Evolutionary conservation across 2,329 filamentous ascomycete genomes (phyloP), one percentile per base, ranked within the genome.

Genomic region (Sporothrix euskadiensis): DNA sequence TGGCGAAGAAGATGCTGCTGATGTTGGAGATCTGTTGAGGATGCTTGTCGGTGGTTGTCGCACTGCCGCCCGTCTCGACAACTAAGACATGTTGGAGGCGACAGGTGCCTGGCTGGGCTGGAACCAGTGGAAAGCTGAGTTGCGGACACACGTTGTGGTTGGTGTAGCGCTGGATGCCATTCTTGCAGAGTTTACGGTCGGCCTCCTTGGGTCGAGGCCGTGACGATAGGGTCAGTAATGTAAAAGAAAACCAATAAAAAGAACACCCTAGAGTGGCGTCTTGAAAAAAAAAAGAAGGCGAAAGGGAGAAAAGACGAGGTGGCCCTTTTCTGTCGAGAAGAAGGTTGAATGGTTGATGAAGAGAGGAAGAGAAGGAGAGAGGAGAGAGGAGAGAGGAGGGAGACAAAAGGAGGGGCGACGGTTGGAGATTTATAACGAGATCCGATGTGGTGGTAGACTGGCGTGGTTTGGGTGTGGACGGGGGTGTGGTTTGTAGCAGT

Each of bases 151-250:
- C 12, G 10, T 16, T 10, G 74, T 66, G 6, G 73, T 16, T 35
- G 73, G 12, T 44, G 74, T 22, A 49, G 63, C 52, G 56, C 61
- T 63, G 47, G 72, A 47, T n/a, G n/a, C 76, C 76, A 77, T 77
- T 73, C 73, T 76, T 75, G 75, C 76, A 77, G 76, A 71, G 68
- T 76, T 44, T 47, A 22, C 39, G 22, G 68, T 30, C 69, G 76
- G 73, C 76, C 75, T 75, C 75, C 44, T 59, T 30, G 52, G 22
- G 72, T 68, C 74, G 70, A 74, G 52, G 72, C 73, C 74, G 71
- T 32, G 63, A 66, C 47, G 30, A 71, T 19, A 26, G 30, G 70
- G 70, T 9, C 3, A 30, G 16, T 7, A 22, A 7, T 9, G 19
- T 12, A 1, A 12, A 39, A 44, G 41, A 16, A 12, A 41, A 12